These are phyloP conservation scores for Tetraselmis chui DNA, from an alignment of 139 green algal genomes.

Conservation along the genomic window DNA sequence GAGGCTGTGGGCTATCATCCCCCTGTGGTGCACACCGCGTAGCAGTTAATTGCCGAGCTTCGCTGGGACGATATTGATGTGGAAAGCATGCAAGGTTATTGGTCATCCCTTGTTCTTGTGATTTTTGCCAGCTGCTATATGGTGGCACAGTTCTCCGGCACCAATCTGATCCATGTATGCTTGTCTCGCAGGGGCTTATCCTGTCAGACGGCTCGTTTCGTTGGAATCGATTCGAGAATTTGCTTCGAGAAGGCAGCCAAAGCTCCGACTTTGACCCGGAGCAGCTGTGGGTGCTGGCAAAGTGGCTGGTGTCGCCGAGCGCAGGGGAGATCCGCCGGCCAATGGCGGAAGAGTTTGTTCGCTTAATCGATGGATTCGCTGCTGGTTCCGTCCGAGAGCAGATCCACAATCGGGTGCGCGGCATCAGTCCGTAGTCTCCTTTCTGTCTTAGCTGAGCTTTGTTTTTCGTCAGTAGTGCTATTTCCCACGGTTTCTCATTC, in stretches of 20 bases:
- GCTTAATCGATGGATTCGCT: not conserved
- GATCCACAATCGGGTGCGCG: not conserved
- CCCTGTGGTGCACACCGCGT: too few species aligned
- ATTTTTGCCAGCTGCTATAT: too few species aligned
- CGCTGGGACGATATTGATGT: too few species aligned
- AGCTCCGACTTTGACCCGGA: constrained; percentile 64
- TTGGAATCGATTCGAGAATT: constrained; percentile 81
- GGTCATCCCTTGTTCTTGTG: not conserved
- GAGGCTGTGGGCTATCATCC: too few species aligned
- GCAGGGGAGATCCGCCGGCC: not conserved
- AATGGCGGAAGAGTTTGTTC: not conserved
- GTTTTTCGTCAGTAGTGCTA: not conserved
- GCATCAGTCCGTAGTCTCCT: not conserved
- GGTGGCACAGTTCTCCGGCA: too few species aligned
- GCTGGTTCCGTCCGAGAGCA: not conserved
- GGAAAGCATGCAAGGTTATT: not conserved
- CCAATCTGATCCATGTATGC: too few species aligned
- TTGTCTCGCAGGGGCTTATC: not conserved
- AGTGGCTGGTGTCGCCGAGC: constrained; percentile 60
- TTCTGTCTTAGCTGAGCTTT: not conserved
- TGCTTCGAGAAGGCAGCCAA: constrained; percentile 74
- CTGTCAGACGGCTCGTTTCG: constrained; percentile 38
- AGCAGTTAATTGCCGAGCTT: too few species aligned
- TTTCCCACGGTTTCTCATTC: not conserved
- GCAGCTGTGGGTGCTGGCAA: constrained; percentile 79